Evolutionary conservation across 352 stramenopile genomes (phyloP).

Genomic region (Phytophthora colocasiae): DNA sequence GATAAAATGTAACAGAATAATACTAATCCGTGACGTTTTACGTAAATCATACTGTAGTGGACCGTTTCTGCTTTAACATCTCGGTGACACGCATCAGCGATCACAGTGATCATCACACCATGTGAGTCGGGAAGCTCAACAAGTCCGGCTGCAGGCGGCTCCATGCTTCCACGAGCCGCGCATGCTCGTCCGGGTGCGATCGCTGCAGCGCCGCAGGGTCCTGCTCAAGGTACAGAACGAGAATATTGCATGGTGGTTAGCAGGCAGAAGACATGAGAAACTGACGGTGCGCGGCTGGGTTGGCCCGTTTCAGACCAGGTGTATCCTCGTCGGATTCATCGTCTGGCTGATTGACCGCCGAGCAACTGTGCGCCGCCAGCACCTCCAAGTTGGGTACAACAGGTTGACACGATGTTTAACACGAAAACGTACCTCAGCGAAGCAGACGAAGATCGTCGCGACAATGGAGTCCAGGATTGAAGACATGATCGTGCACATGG

Average conservation of each 20-base stretch:
- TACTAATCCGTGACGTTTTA: no score
- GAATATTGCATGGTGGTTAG: slow-evolving; percentile 12
- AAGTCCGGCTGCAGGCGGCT: slow-evolving; percentile 75
- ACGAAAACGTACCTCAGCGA: slow-evolving; percentile 73
- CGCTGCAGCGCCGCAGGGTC: slow-evolving; percentile 74
- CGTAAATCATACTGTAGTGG: background rate
- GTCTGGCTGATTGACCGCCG: slow-evolving; percentile 28
- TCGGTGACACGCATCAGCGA: background rate
- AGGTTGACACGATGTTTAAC: slow-evolving; percentile 15
- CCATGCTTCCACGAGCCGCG: slow-evolving; percentile 76
- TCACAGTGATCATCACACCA: slow-evolving; percentile 26
- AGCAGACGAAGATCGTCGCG: slow-evolving; percentile 89
- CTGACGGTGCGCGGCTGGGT: slow-evolving; percentile 16
- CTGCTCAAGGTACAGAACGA: slow-evolving; percentile 32
- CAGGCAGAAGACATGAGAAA: slow-evolving; percentile 28
- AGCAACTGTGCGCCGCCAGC: slow-evolving; percentile 15
- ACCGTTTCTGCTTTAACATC: slow-evolving; percentile 21
- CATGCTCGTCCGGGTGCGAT: slow-evolving; percentile 75
- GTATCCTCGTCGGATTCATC: slow-evolving; percentile 41
- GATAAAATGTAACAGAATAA: no score
- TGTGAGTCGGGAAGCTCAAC: slow-evolving; percentile 48
- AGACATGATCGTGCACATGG: slow-evolving; percentile 87
- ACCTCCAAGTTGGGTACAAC: background rate
- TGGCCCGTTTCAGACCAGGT: slow-evolving; percentile 42
- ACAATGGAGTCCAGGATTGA: slow-evolving; percentile 87